Evolutionary conservation across 257 asterid species (phyloP).

Genomic region (Hygrophila difformis): DNA sequence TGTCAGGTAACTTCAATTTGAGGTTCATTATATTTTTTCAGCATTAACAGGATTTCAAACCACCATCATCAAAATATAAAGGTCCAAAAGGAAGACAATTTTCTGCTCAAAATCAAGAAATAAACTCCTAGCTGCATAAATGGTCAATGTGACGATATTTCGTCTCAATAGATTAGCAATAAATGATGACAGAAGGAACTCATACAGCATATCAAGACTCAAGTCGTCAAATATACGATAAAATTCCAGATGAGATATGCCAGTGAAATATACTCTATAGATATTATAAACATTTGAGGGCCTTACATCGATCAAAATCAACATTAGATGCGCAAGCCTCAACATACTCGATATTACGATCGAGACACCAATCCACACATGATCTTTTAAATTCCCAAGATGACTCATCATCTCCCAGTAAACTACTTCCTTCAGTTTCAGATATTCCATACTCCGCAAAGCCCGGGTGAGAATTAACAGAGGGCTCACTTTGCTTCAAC

Average conservation of each 20-base stretch:
- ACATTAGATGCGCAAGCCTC: constrained; percentile 89
- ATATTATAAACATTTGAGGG: constrained; percentile 11
- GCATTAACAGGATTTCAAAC: background rate
- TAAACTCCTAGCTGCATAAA: background rate
- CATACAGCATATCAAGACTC: too few relatives aligned
- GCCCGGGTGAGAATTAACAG: constrained; percentile 24
- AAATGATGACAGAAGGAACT: background rate
- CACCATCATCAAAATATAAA: background rate
- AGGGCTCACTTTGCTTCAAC: constrained; percentile 41
- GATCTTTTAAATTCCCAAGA: constrained; percentile 41
- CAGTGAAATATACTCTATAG: background rate
- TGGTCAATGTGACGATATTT: background rate
- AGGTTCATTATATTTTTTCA: too few relatives aligned
- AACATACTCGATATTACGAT: constrained; percentile 68
- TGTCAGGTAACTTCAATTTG: too few relatives aligned
- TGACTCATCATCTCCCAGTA: constrained; percentile 64
- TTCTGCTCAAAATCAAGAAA: background rate
- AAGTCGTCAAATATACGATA: background rate
- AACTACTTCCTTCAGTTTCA: constrained; percentile 84
- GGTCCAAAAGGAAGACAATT: background rate
- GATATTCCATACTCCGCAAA: constrained; percentile 59
- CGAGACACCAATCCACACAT: constrained; percentile 77
- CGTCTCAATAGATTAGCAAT: background rate
- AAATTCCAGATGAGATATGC: background rate
- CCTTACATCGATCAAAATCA: constrained; percentile 80